phyloP scores from a whole-genome alignment of 2,329 filamentous ascomycete genomes.

The Fusarium newnesense region DNA sequence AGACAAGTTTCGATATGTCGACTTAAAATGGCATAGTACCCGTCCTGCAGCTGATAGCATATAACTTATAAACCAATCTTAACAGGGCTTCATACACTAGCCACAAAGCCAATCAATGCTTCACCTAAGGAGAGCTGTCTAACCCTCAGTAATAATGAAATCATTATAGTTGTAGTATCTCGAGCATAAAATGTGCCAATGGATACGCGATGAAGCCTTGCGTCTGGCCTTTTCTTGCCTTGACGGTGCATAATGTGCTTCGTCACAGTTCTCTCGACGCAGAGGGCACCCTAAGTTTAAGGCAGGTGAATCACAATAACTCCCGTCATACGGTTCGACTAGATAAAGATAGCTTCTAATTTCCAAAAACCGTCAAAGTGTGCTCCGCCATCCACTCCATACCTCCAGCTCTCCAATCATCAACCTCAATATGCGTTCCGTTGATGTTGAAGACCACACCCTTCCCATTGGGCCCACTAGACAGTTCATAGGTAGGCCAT shows the following conservation, averaged over 20 bases:
- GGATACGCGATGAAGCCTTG: neutral
- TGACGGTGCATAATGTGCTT: neutral
- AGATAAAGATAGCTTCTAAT: neutral
- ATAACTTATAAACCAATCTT: neutral
- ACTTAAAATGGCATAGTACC: neutral
- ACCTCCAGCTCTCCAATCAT: conserved; percentile 45
- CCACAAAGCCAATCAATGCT: neutral
- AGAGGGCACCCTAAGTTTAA: neutral
- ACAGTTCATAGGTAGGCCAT: conserved; percentile 44
- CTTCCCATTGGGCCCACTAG: conserved; percentile 32
- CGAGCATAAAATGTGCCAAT: neutral
- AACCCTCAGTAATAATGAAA: neutral
- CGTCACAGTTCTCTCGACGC: conserved; percentile 11
- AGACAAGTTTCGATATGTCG: too few relatives aligned
- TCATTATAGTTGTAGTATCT: neutral
- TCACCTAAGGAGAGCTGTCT: neutral
- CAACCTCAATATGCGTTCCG: conserved; percentile 41
- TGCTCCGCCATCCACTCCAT: conserved; percentile 46
- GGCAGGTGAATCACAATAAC: neutral
- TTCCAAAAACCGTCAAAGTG: conserved; percentile 43
- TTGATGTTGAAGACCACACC: conserved; percentile 45
- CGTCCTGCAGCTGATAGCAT: neutral
- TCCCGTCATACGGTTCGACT: neutral
- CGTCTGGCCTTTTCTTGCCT: neutral
- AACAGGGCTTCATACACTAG: neutral